Evolutionary conservation across 345 rosid genomes (phyloP), one percentile per base, ranked within the genome.

Genomic region (Draba incana): DNA sequence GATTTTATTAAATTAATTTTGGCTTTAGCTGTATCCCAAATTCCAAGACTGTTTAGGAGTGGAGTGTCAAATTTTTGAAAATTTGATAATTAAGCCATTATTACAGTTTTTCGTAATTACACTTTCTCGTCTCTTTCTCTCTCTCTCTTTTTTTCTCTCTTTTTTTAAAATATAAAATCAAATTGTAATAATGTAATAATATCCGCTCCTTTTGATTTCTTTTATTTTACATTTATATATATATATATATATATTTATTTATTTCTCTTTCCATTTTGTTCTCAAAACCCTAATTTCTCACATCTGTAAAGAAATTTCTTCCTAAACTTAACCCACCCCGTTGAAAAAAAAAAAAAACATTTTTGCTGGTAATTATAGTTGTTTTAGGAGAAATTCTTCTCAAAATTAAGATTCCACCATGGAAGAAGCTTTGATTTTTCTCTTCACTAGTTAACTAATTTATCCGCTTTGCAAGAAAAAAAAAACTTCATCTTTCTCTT

Each of bases 211-310:
- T 35, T 69, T 44, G 20, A 20, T 75, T 69, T 82, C 69, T 70
- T 71, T 80, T 77, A 75, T 66, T 77, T 47, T 25, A 7, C 8
- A 55, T 62, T 20, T 75, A 33, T 81, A 78, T 84, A 78, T 62
- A 35, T 75, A 33, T 81, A 78, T 84, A 78, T 62, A 35, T 75
- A 33, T 81, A 78, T 84, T 79, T 81, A 60, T 64, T 38, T 12
- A 15, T 59, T 43, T 75, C 64, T 68, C 65, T 53, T 54, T 61
- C 64, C 64, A 60, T 23, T 59, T 43, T 31, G 52, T 61, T 47
- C 64, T 78, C 75, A 79, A 90, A 93, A 81, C 96, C 97, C 88
- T 85, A 93, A 87, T 81, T 84, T 82, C 80, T 54, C 67, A 79
- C 76, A 81, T 41, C 61, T 79, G 64, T 81, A 63, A 74, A 76